Percentiles rank a stretch among this genome's conserved stretches.
phyloP scores from a whole-genome alignment of 176 grass and related monocot genomes.

The Elaeis guineensis region DNA sequence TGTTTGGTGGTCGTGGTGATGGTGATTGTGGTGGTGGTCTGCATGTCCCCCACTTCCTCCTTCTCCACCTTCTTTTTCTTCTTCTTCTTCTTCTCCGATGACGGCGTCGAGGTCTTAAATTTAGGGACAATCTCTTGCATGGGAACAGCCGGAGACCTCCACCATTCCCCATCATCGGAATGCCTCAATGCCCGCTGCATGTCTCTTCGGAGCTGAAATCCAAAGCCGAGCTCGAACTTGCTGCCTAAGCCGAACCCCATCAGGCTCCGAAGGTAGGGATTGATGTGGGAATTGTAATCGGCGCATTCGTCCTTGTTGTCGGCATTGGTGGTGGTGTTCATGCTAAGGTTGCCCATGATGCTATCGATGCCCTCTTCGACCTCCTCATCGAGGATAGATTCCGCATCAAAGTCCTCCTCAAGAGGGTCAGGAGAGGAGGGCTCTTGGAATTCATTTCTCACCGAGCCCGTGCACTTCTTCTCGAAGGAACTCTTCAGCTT shows the following conservation, averaged over 20 bases:
- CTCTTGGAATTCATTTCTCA: neutral
- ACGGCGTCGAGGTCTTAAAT: constrained; percentile 11
- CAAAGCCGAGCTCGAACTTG: constrained; percentile 52
- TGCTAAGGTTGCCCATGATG: neutral
- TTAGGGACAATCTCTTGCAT: constrained; percentile 50
- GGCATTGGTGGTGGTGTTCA: constrained; percentile 13
- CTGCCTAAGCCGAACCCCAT: constrained; percentile 48
- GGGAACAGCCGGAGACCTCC: constrained; percentile 62
- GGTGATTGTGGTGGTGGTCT: constrained; percentile 1
- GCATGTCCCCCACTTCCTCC: constrained; percentile 11
- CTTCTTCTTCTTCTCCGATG: constrained; percentile 43
- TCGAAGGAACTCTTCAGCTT: neutral
- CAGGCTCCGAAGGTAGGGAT: constrained; percentile 64
- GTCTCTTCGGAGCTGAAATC: constrained; percentile 27
- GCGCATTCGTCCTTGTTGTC: constrained; percentile 26
- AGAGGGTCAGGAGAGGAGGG: neutral
- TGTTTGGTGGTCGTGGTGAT: constrained; percentile 15
- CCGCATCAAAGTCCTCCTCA: constrained; percentile 70
- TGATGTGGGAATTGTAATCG: constrained; percentile 36
- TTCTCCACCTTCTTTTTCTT: constrained; percentile 41
- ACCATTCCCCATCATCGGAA: constrained; percentile 65
- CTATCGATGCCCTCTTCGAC: neutral
- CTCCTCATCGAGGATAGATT: constrained; percentile 63
- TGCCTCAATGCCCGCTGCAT: constrained; percentile 68
- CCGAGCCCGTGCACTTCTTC: neutral